Evolutionary conservation across 106 monocot species (phyloP).

Genomic region (Gastrodia elata): DNA sequence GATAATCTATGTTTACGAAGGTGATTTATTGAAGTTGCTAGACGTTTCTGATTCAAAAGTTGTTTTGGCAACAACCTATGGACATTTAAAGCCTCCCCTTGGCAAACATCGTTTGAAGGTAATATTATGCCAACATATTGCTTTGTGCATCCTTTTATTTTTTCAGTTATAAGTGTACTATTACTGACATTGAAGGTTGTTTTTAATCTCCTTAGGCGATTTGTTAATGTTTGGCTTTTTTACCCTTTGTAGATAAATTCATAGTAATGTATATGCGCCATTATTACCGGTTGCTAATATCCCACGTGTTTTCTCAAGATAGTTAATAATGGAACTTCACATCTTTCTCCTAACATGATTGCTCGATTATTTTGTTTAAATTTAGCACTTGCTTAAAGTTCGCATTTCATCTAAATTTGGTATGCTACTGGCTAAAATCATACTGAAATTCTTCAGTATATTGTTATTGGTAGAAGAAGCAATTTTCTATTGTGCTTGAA

Average conservation of each 20-base stretch:
- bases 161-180: not conserved
- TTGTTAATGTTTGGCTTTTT: too few relatives aligned
- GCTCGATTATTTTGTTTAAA: not conserved
- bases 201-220: not conserved
- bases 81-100: constrained; percentile 75
- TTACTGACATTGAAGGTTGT: not conserved
- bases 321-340: not conserved
- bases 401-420: not conserved
- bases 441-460: not conserved
- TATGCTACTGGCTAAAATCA: not conserved
- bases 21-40: constrained; percentile 72
- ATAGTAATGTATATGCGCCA: not conserved
- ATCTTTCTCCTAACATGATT: not conserved
- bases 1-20: constrained; percentile 24
- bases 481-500: not conserved
- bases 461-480: not conserved
- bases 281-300: not conserved
- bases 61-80: constrained; percentile 76
- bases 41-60: constrained; percentile 56
- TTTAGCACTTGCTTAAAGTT: not conserved
- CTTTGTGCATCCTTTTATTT: not conserved
- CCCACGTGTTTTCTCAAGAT: not conserved
- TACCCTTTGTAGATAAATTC: not conserved
- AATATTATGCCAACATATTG: not conserved
- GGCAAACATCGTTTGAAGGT: constrained; percentile 96